Evolutionary conservation across 257 asterid genomes (phyloP), one percentile per base, ranked within the genome.

Genomic region (Handroanthus guayacan): DNA sequence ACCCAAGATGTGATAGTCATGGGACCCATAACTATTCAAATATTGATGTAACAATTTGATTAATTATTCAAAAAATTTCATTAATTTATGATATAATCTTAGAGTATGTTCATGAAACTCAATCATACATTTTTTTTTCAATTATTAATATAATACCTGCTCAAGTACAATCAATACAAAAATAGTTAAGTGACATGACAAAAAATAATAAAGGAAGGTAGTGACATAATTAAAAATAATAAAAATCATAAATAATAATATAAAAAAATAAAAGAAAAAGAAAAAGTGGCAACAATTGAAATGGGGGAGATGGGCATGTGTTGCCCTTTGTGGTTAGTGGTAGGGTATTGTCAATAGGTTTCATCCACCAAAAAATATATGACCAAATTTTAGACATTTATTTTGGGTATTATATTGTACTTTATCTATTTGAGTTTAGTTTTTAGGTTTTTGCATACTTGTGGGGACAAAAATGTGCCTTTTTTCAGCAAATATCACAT

Each of bases 281-380:
- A 18, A 50, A 45, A 50, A 37, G 72, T 63, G 72, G 58, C 62
- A 13, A 67, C 31, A 51, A 82, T 39, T 57, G 31, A 70, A 62
- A 58, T 39, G 18, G 77, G 74, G 10, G 57, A 52, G 61, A 34
- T 64, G 75, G 71, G 75, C 75, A 74, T 17, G 31, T 72, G 69
- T 76, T 69, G 72, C 67, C 41, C 52, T 55, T 78, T 72, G 74
- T 51, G 31, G 73, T 77, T 65, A 67, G 80, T 69, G 80, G 82
- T 79, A 54, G 82, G 78, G 48, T 51, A n/a, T 75, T 76, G 76
- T 47, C 60, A 58, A 52, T 68, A 72, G 71, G 71, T 72, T 52
- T 39, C 51, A 73, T 79, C 84, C 82, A 82, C 84, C 79, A 48
- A 48, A 31, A 2, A 51, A 51, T 9, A 52, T 58, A 62, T 72